phyloP scores from a whole-genome alignment of 2,329 filamentous ascomycete species.

The Scopulariopsis brevicaulis region DNA sequence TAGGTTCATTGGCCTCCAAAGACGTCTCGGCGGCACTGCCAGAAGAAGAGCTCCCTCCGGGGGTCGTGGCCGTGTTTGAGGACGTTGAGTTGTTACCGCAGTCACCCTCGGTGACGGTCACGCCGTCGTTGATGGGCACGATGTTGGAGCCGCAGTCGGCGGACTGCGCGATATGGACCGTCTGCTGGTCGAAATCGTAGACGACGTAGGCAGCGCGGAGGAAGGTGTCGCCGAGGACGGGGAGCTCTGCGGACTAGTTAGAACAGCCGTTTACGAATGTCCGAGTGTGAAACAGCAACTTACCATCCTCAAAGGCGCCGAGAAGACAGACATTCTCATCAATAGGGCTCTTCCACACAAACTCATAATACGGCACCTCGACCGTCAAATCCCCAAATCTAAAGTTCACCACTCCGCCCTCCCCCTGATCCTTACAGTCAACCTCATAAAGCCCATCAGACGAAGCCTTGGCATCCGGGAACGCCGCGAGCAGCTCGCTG shows the following conservation, averaged over 20 bases:
- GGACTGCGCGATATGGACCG: slow-evolving; percentile 59
- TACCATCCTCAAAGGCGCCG: slow-evolving; percentile 37
- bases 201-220: slow-evolving; percentile 65
- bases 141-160: slow-evolving; percentile 19
- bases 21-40: not conserved
- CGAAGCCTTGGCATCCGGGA: slow-evolving; percentile 47
- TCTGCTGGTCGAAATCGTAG: slow-evolving; percentile 60
- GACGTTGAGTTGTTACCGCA: slow-evolving; percentile 10
- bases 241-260: slow-evolving; percentile 34
- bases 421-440: slow-evolving; percentile 36
- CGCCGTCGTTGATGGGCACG: slow-evolving; percentile 23
- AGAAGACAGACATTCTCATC: slow-evolving; percentile 34
- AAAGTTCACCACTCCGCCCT: slow-evolving; percentile 28
- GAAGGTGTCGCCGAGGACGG: slow-evolving; percentile 64
- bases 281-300: slow-evolving; percentile 5
- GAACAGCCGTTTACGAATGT: not conserved
- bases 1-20: not conserved
- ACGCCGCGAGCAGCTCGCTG: slow-evolving; percentile 40
- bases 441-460: slow-evolving; percentile 46
- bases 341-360: slow-evolving; percentile 40
- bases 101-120: slow-evolving; percentile 18
- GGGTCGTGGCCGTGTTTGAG: not conserved
- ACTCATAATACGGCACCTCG: slow-evolving; percentile 43
- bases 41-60: not conserved
- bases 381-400: slow-evolving; percentile 41